Evolutionary conservation across 2,329 filamentous ascomycete species (phyloP), one percentile per base, ranked within the genome.

Genomic region (Monilinia fructicola): DNA sequence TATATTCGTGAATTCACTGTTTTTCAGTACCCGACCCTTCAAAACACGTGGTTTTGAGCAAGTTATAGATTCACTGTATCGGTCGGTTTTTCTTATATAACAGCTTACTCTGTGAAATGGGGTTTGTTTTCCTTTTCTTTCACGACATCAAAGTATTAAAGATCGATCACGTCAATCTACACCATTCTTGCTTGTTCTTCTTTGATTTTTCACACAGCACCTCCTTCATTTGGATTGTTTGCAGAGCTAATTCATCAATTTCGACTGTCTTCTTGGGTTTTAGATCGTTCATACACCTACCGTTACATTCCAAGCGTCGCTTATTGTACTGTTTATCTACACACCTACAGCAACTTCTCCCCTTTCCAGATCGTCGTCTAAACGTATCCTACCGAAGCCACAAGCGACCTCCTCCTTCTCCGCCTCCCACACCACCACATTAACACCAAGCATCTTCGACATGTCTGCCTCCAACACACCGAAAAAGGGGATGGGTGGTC

Each of bases 11-110:
- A 16, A 59, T 59, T 61, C 58, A 50, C 44, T 2, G 16, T 26
- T 38, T 50, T 40, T 7, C 5, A 40, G 9, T 0, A 23, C 1
- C n/a, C 0, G 5, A 38, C 21, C 9, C 21, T 14, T 1, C 3
- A 7, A 3, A 50, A 18, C 28, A 38, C 28, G 14, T 60, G 58
- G n/a, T 60, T 60, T 38, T 50, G 44, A 50, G 58, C 21, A 60
- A 38, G 3, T 50, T 60, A 26, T n/a, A 26, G 23, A 50, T 60
- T 60, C 58, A 50, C 58, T 6, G 4, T 21, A 38, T 3, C 12
- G 4, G 28, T 26, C 23, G 18, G 35, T 38, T 12, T 38, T 26
- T 18, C 5, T 3, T 35, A 38, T 38, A 50, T 60, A 60, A 50
- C n/a, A 14, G 26, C 16, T 18, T 10, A 2, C 7, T 38, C 35